Evolutionary conservation across 495 filamentous ascomycete genomes (phyloP).

Genomic region (Xylaria venustula): DNA sequence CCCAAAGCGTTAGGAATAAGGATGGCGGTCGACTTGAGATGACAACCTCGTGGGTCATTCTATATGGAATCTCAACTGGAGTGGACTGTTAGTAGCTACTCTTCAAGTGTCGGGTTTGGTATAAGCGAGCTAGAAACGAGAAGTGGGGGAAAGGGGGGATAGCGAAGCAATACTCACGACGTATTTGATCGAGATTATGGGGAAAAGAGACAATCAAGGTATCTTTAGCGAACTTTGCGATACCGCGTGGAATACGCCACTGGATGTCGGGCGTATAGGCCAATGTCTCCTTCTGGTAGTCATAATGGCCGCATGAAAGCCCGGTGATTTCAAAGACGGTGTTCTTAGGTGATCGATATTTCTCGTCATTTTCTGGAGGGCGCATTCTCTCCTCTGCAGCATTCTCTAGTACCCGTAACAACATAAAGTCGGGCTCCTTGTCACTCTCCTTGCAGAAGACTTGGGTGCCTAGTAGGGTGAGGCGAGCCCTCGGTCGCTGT

Average conservation of each 20-base stretch:
- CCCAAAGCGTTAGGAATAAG: constrained; percentile 24
- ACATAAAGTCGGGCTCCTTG: constrained; percentile 30
- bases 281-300: constrained; percentile 37
- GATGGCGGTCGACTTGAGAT: constrained; percentile 14
- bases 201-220: constrained; percentile 33
- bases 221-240: constrained; percentile 44
- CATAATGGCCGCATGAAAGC: constrained; percentile 52
- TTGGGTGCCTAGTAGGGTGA: constrained; percentile 35
- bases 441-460: constrained; percentile 47
- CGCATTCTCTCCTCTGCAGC: constrained; percentile 26
- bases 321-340: constrained; percentile 29
- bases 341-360: constrained; percentile 3
- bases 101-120: not conserved
- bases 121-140: no score
- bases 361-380: constrained; percentile 6
- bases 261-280: constrained; percentile 47
- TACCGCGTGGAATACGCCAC: constrained; percentile 26
- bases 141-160: not conserved
- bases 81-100: not conserved
- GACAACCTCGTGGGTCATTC: constrained; percentile 23
- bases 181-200: not conserved
- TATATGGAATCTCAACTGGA: constrained; percentile 26
- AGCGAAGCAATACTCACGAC: not conserved
- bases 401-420: constrained; percentile 36
- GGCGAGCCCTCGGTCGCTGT: constrained; percentile 20